Evolutionary conservation across 768 basidiomycete genomes (phyloP), one percentile per base, ranked within the genome.

Genomic region (Lactarius psammicola): DNA sequence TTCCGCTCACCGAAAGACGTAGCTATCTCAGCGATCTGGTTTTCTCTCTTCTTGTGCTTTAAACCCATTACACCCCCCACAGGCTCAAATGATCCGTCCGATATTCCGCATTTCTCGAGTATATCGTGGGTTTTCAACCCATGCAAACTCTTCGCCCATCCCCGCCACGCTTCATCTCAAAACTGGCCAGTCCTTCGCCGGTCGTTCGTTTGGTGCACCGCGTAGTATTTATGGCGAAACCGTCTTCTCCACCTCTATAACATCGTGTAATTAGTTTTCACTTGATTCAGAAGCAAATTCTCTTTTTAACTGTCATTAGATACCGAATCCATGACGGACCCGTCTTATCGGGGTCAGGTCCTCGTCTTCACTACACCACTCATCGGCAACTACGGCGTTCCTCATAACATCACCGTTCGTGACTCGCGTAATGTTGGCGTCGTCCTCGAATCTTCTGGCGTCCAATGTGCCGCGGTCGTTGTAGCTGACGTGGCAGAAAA

Each of bases 271-370:
- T 28, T 57, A 9, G 10, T 10, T 18, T 56, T 31, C 62, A 63
- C 18, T 55, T 3, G 26, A 7, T 15, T 26, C 34, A 15, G 40
- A 28, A n/a, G 60, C 62, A 63, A 68, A 36, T 36, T 51, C 53
- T 54, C 5, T 56, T 71, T 60, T 63, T 20, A 10, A 67, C 65
- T 68, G 23, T 31, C 46, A n/a, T 74, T 31, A 96, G 95, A 99
- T 76, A 98, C 96, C 56, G 97, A 99, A 78, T 97, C 94, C 9
- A 98, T 99, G 97, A 99, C 97, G 42, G 97, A 99, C 76, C 97
- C 97, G 8, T 98, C 97, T 9, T 98, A 99, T 78, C 91, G 94
- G 38, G 90, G 94, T 59, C 97, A 99, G 78, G 96, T 99, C 74
- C 85, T 99, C 69, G 97, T 99, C 64, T 99, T 99, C 80, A 99